Evolutionary conservation across 2,329 filamentous ascomycete genomes (phyloP), one percentile per base, ranked within the genome.

Genomic region (Huntiella abstrusa): DNA sequence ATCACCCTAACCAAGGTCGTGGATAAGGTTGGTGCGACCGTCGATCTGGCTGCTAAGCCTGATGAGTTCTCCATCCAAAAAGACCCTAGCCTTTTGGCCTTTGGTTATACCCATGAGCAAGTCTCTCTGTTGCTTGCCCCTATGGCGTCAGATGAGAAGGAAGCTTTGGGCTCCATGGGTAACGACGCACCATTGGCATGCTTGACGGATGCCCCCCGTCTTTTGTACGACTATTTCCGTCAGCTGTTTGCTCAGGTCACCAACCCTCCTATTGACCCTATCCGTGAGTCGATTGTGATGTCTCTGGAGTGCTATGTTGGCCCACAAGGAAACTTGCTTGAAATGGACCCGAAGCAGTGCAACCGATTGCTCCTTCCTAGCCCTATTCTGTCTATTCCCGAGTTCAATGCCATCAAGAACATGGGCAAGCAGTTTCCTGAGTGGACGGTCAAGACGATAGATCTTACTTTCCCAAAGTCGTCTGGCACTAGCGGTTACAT

Each of bases 191-290:
- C 88, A 38, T 69, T 96, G 52, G 88, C 88, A 45, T 94, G 86
- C 62, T 70, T 96, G 59, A 83, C 88, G n/a, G 75, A 83, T 53
- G 83, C 87, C 52, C 86, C 88, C 54, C 83, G 87, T 54, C 70
- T 94, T 46, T 73, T 95, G 15, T 93, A 83, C 62, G 88, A 95
- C 62, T 96, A 96, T 66, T 96, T 96, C 79, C 79, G 88, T 52
- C 84, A 96, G 67, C 78, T 96, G 38, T 96, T 96, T 61, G 88
- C 88, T 7, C 88, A 96, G 66, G 88, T 96, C 60, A 96, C 88
- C 51, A 96, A 96, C 63, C 88, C 88, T 54, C 88, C 88, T 11
- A 96, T 96, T 58, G 88, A 96, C 58, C 88, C 88, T 32, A 96
- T 96, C 55, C 75, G 88, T 62, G 88, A 96, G 70, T 88, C 87